Evolutionary conservation across 805 yeast genomes (phyloP).

Genomic region (Cyberlindnera euphorbiae): DNA sequence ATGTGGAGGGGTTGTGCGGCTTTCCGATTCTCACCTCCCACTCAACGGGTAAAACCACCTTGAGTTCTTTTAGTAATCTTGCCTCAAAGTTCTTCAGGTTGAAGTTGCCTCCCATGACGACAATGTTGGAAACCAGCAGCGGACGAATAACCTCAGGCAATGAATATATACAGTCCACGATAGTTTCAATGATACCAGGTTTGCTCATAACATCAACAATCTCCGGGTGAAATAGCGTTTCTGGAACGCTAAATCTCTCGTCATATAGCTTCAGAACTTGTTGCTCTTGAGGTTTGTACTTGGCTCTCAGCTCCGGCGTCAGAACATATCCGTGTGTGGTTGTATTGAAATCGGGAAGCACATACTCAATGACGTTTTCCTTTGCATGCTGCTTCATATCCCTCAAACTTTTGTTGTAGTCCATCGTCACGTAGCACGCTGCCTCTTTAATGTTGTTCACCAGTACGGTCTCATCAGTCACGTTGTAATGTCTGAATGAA

Average conservation of each 20-base stretch:
- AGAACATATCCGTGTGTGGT: conserved; percentile 70
- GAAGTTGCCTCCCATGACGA: conserved; percentile 78
- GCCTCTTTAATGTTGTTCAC: conserved; percentile 83
- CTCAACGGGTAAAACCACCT: conserved; percentile 64
- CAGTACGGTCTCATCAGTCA: conserved; percentile 82
- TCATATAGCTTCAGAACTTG: conserved; percentile 70
- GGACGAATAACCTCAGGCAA: conserved; percentile 75
- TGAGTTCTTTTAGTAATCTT: conserved; percentile 57
- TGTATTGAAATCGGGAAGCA: conserved; percentile 82
- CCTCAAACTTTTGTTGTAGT: conserved; percentile 47
- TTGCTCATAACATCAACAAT: conserved; percentile 67
- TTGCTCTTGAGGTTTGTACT: conserved; percentile 39
- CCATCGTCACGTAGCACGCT: conserved; percentile 61
- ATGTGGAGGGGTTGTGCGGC: conserved; percentile 35
- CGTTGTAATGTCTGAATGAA: conserved; percentile 88
- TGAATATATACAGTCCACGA: conserved; percentile 61
- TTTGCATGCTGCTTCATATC: conserved; percentile 27
- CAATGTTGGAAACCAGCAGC: conserved; percentile 71
- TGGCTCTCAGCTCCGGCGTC: conserved; percentile 27
- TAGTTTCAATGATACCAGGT: conserved; percentile 70
- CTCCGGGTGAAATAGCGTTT: conserved; percentile 80
- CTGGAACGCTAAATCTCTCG: conserved; percentile 88
- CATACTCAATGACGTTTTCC: conserved; percentile 54
- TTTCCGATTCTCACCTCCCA: conserved; percentile 54
- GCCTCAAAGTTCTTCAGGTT: conserved; percentile 61